Percentiles rank a stretch among this genome's conserved stretches.
phyloP scores from a whole-genome alignment of 768 basidiomycete genomes.

The Trametes punicea region DNA sequence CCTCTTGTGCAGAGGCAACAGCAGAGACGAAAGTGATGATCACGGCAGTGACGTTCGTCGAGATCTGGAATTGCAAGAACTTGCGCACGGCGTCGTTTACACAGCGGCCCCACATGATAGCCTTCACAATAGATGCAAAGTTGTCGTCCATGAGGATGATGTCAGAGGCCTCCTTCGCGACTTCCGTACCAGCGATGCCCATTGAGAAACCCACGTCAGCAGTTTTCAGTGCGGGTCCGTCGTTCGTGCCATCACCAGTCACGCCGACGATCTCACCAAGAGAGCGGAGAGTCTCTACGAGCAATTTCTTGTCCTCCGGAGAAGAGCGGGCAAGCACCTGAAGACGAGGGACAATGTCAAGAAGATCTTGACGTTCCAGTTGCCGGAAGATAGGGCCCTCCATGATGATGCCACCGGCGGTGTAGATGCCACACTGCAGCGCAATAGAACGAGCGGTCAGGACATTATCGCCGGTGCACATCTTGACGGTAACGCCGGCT shows the following conservation, averaged over 20 bases:
- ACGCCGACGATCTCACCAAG: slow-evolving; percentile 93
- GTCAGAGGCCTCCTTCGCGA: slow-evolving; percentile 98
- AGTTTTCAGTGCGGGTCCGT: slow-evolving; percentile 93
- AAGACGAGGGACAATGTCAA: slow-evolving; percentile 84
- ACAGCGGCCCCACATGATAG: slow-evolving; percentile 98
- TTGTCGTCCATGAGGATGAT: slow-evolving; percentile 99
- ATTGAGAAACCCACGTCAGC: slow-evolving; percentile 97
- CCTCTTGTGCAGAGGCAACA: slow-evolving; percentile 70
- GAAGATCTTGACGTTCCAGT: slow-evolving; percentile 63
- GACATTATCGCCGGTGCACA: slow-evolving; percentile 98
- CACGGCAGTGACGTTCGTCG: slow-evolving; percentile 94
- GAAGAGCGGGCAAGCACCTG: slow-evolving; percentile 98
- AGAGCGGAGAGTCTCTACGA: slow-evolving; percentile 83
- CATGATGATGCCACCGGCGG: slow-evolving; percentile 93
- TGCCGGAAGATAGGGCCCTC: slow-evolving; percentile 93
- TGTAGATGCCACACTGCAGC: slow-evolving; percentile 93
- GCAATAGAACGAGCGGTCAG: slow-evolving; percentile 96
- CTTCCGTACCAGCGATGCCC: slow-evolving; percentile 96
- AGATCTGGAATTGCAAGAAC: slow-evolving; percentile 94
- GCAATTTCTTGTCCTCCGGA: slow-evolving; percentile 92
- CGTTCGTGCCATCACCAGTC: slow-evolving; percentile 97
- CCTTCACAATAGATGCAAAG: slow-evolving; percentile 93
- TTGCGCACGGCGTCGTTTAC: slow-evolving; percentile 98
- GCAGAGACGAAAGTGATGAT: slow-evolving; percentile 91
- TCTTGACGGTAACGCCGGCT: slow-evolving; percentile 93